Conservation (phyloP, 495 filamentous ascomycete genomes). For the Trichoderma reesei region DNA sequence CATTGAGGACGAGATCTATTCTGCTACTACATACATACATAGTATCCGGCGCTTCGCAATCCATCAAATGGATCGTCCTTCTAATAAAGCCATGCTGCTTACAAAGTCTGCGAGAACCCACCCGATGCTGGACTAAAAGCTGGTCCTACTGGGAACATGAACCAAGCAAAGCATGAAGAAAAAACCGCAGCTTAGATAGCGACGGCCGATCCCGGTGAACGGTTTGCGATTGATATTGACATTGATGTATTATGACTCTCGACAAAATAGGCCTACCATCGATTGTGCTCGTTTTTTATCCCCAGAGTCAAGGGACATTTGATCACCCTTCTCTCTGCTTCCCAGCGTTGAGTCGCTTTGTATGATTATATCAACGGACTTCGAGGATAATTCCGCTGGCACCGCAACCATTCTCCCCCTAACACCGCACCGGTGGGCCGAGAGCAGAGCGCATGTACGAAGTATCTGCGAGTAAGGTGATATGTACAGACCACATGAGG, state of each 20-base stretch:
- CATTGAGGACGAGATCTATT: no score
- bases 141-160: no score
- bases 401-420: background rate
- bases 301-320: background rate
- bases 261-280: no score
- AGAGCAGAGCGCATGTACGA: background rate
- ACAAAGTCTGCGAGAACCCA: background rate
- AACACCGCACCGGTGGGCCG: conserved; percentile 2
- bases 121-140: background rate
- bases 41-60: no score
- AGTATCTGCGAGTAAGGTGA: background rate
- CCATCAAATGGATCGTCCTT: no score
- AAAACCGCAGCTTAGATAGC: background rate
- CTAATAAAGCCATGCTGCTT: no score
- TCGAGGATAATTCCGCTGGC: background rate
- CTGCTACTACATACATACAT: no score
- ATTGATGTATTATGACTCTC: no score
- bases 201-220: no score
- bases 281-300: background rate
- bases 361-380: background rate
- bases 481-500: background rate
- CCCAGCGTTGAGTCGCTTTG: background rate
- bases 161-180: background rate
- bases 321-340: no score
- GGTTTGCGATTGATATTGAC: no score